phyloP scores from a whole-genome alignment of 2,329 filamentous ascomycete species.

The Hymenoscyphus fraxineus region DNA sequence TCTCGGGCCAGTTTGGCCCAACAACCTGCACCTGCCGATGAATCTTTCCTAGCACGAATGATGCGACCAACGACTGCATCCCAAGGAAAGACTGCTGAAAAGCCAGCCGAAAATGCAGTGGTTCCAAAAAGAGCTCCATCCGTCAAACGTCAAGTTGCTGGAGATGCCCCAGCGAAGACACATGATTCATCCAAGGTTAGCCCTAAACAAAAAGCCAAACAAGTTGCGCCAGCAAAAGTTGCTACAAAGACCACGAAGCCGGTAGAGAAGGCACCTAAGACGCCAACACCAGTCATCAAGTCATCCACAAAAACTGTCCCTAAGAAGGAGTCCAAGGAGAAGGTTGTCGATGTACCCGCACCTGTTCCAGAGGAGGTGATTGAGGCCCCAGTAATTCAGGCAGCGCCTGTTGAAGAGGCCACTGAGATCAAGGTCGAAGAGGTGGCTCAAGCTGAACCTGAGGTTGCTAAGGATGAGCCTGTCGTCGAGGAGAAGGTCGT shows the following conservation, averaged over 20 bases:
- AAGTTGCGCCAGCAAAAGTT: constrained; percentile 15
- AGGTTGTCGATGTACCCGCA: constrained; percentile 11
- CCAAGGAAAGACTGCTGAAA: constrained; percentile 64
- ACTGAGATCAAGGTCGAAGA: constrained; percentile 12
- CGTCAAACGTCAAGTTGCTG: constrained; percentile 26
- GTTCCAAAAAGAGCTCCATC: constrained; percentile 34
- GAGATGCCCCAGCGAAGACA: constrained; percentile 26
- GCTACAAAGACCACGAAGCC: constrained; percentile 18
- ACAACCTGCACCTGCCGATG: constrained; percentile 56
- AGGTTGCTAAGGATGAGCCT: constrained; percentile 9
- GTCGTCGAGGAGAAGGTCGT: constrained; percentile 17
- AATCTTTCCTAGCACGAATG: constrained; percentile 75
- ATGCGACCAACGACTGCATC: constrained; percentile 72
- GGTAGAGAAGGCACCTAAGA: constrained; percentile 14
- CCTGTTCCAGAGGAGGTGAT: neutral
- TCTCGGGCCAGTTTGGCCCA: constrained; percentile 48
- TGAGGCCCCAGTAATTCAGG: neutral
- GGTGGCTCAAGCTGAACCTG: constrained; percentile 13
- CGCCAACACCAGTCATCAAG: neutral
- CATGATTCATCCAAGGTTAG: constrained; percentile 16
- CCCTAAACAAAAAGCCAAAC: constrained; percentile 18
- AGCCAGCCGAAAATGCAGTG: constrained; percentile 46
- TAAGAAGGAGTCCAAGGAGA: constrained; percentile 11
- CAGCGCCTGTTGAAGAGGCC: constrained; percentile 1
- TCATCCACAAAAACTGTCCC: neutral